phyloP scores from a whole-genome alignment of 148 eudicot genomes.

The Persicaria maculosa region DNA sequence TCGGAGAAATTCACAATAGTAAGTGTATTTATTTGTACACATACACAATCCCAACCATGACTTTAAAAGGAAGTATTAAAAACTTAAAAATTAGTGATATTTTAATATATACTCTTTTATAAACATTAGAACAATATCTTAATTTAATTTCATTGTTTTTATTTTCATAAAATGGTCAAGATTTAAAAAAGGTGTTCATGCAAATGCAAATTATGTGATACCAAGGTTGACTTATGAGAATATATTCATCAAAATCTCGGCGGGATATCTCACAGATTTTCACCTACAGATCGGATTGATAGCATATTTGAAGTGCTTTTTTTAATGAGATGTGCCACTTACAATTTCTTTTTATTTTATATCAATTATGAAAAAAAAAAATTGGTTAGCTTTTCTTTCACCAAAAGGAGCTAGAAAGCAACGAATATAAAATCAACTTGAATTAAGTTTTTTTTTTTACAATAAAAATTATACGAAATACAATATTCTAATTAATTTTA shows the following conservation, averaged over 20 bases:
- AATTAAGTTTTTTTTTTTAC: background rate
- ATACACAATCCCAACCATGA: too few relatives aligned
- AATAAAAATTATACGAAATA: too few relatives aligned
- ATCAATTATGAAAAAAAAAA: too few relatives aligned
- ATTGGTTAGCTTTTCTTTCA: background rate
- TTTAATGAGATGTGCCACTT: background rate
- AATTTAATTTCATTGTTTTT: too few relatives aligned
- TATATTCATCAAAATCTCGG: background rate
- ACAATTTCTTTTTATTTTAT: background rate
- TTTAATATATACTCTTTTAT: too few relatives aligned
- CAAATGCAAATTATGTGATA: background rate
- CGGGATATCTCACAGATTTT: background rate
- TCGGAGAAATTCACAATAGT: too few relatives aligned
- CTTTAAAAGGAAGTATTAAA: too few relatives aligned
- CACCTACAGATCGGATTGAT: background rate
- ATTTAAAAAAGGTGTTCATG: too few relatives aligned
- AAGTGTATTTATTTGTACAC: too few relatives aligned
- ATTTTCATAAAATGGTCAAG: background rate
- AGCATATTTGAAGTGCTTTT: slow-evolving; percentile 9
- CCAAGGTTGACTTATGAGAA: slow-evolving; percentile 5
- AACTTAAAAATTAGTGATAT: too few relatives aligned
- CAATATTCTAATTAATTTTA: too few relatives aligned
- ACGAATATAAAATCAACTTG: background rate
- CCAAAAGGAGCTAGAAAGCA: background rate
- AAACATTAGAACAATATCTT: background rate